Percentiles rank a stretch among this genome's conserved stretches.
Evolutionary conservation across 257 asterid genomes (phyloP).

Genomic region (Voacanga thouarsii): DNA sequence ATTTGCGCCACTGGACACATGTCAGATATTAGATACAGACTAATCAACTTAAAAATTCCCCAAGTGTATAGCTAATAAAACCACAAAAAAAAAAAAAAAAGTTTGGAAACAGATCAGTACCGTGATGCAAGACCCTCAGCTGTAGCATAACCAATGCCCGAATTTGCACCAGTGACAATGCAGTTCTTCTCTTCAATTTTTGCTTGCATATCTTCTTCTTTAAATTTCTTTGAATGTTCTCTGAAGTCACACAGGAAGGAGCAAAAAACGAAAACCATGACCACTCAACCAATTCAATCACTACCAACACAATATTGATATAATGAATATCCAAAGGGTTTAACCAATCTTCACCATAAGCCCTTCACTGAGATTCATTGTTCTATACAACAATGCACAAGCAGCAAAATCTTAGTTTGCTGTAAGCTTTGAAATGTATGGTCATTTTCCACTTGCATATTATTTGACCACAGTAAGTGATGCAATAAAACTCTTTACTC

Average conservation of each 20-base stretch:
- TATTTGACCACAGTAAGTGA: neutral
- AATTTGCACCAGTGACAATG: slow-evolving; percentile 90
- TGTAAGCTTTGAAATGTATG: neutral
- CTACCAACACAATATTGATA: neutral
- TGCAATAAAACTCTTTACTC: neutral
- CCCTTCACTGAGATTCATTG: neutral
- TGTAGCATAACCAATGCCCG: slow-evolving; percentile 87
- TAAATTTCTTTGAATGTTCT: slow-evolving; percentile 75
- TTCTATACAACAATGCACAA: neutral
- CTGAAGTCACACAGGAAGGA: slow-evolving; percentile 25
- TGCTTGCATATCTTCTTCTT: slow-evolving; percentile 65
- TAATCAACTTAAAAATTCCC: neutral
- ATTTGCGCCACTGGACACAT: slow-evolving; percentile 68
- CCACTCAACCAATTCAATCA: neutral
- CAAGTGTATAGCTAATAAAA: neutral
- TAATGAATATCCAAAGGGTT: neutral
- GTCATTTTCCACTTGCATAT: neutral
- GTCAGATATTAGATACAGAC: neutral
- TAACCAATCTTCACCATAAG: neutral
- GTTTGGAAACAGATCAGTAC: slow-evolving; percentile 28
- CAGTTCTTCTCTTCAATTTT: slow-evolving; percentile 78
- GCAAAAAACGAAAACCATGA: neutral
- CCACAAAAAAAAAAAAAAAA: neutral
- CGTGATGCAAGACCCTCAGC: slow-evolving; percentile 92
- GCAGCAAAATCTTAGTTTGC: neutral